Evolutionary conservation across 495 filamentous ascomycete species (phyloP).

Genomic region (Rusavskia elegans): DNA sequence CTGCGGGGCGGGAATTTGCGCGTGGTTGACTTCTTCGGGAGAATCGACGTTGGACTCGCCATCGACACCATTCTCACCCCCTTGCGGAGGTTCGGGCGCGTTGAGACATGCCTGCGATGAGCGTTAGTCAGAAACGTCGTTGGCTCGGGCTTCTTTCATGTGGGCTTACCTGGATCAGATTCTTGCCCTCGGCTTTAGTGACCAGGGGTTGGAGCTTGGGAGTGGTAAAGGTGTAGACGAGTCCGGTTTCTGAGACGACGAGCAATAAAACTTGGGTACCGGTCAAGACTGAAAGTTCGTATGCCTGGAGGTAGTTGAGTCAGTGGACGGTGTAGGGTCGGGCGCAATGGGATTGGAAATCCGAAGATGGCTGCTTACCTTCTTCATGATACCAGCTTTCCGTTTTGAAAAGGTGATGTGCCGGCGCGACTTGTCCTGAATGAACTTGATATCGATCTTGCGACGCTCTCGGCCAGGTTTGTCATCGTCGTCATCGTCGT

Average conservation of each 20-base stretch:
- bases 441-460: conserved; percentile 99
- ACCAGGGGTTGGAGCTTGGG: conserved; percentile 98
- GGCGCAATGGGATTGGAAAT: background rate
- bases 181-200: conserved; percentile 98
- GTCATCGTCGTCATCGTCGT: conserved; percentile 97
- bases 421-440: conserved; percentile 97
- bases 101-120: conserved; percentile 72
- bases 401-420: conserved; percentile 99
- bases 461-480: conserved; percentile 95
- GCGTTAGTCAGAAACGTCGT: background rate
- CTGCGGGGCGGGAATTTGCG: conserved; percentile 35
- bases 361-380: conserved; percentile 45
- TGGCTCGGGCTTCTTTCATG: background rate
- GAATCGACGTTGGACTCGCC: conserved; percentile 39
- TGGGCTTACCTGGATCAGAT: conserved; percentile 78
- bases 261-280: conserved; percentile 95
- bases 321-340: background rate
- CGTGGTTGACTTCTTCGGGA: conserved; percentile 38
- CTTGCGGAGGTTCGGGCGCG: conserved; percentile 81
- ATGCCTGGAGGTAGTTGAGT: conserved; percentile 47
- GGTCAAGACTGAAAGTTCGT: conserved; percentile 93
- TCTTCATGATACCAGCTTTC: conserved; percentile 99
- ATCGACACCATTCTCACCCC: conserved; percentile 82
- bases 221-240: conserved; percentile 99
- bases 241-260: conserved; percentile 94